phyloP scores from a whole-genome alignment of 352 stramenopile species.

The Globisporangium paroecandrum region DNA sequence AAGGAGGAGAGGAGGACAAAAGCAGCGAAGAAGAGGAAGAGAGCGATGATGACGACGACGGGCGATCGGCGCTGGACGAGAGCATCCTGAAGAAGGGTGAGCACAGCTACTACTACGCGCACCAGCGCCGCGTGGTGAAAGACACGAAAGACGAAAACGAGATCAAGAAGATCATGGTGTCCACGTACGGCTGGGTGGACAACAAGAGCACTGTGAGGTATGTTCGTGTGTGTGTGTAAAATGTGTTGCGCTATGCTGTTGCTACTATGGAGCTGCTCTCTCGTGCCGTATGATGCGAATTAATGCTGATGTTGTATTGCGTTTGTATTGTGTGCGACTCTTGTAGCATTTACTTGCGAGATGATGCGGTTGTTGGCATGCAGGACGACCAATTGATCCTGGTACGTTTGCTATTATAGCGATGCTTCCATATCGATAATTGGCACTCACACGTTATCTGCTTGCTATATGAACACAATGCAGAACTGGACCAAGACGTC shows the following conservation, averaged over 20 bases:
- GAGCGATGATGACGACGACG: conserved; percentile 18
- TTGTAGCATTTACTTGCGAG: conserved; percentile 73
- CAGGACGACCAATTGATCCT: conserved; percentile 56
- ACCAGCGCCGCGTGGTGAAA: conserved; percentile 37
- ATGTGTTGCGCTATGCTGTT: neutral
- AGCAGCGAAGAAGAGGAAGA: conserved; percentile 14
- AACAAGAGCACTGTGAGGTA: conserved; percentile 63
- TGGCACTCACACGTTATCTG: neutral
- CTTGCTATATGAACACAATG: neutral
- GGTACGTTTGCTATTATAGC: conserved; percentile 28
- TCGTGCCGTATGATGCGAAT: neutral
- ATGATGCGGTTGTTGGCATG: conserved; percentile 51
- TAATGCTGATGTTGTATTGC: neutral
- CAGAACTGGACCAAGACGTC: conserved; percentile 82
- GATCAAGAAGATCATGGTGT: conserved; percentile 56
- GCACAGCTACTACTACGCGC: conserved; percentile 86
- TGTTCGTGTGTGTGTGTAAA: neutral
- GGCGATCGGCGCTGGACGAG: conserved; percentile 48
- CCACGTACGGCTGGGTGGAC: conserved; percentile 80
- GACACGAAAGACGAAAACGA: conserved; percentile 12
- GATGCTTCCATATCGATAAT: neutral
- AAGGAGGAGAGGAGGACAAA: conserved; percentile 9
- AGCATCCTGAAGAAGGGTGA: conserved; percentile 65
- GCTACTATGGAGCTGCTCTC: neutral
- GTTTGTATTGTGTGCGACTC: neutral